These are phyloP conservation scores for Mycena citricolor DNA, from an alignment of 1,284 basidiomycete genomes.

Conservation along the genomic window DNA sequence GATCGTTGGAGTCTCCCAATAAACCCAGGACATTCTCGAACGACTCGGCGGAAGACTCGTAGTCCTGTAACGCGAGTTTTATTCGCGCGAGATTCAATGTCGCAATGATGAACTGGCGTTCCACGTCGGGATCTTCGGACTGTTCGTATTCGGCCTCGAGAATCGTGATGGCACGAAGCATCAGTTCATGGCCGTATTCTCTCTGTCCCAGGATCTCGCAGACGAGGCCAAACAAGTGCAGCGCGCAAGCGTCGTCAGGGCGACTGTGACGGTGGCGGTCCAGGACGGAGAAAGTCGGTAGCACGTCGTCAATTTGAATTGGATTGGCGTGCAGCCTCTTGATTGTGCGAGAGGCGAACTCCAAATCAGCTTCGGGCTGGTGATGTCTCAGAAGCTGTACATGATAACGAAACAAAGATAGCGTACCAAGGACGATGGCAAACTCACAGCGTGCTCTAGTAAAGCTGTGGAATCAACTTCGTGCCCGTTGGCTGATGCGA, in stretches of 20 bases:
- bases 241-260: conserved; percentile 70
- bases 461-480: conserved; percentile 65
- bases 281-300: conserved; percentile 81
- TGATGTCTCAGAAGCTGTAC: conserved; percentile 14
- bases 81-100: conserved; percentile 84
- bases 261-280: conserved; percentile 72
- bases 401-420: conserved; percentile 22
- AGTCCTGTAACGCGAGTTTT: conserved; percentile 59
- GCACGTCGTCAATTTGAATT: conserved; percentile 44
- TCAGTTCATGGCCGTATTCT: conserved; percentile 58
- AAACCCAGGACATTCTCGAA: conserved; percentile 77
- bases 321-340: conserved; percentile 35
- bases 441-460: conserved; percentile 80
- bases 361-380: conserved; percentile 83
- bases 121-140: conserved; percentile 75
- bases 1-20: conserved; percentile 48
- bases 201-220: conserved; percentile 82
- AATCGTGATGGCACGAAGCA: conserved; percentile 67
- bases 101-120: conserved; percentile 80
- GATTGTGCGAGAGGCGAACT: conserved; percentile 71
- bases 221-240: conserved; percentile 86
- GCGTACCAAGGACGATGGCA: conserved; percentile 72
- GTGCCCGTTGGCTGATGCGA: conserved; percentile 72
- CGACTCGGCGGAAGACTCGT: conserved; percentile 62
- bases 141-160: conserved; percentile 90